A percentile compares a stretch with the other conserved stretches of the same genome.
These are phyloP conservation scores for Fagopyrum tataricum DNA, from an alignment of 148 eudicot genomes.

Conservation along the genomic window DNA sequence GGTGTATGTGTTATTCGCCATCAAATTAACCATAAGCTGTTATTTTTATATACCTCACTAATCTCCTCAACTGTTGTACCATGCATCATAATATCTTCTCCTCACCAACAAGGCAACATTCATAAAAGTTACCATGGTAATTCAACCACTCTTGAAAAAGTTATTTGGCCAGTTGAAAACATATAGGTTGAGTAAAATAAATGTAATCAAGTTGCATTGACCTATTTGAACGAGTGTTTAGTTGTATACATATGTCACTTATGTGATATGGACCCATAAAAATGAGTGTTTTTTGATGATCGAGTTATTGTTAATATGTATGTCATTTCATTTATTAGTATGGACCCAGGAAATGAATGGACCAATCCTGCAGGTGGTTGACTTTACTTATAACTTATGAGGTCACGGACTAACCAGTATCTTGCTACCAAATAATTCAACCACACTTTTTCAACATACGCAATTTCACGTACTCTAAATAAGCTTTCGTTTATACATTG, in stretches of 20 bases:
- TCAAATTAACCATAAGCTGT: no score
- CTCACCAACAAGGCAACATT: neutral
- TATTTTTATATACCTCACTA: neutral
- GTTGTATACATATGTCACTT: neutral
- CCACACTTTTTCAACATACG: neutral
- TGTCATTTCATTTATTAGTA: neutral
- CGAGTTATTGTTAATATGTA: neutral
- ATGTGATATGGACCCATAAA: neutral
- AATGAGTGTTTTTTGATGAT: neutral
- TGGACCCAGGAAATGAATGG: conserved; percentile 9
- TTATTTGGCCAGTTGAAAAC: neutral
- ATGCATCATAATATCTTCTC: neutral
- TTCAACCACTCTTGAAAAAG: neutral
- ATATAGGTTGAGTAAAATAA: neutral
- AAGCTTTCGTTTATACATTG: no score
- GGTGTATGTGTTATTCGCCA: no score
- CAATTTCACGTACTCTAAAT: neutral
- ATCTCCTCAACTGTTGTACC: neutral
- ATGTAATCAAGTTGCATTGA: neutral
- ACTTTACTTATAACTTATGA: neutral
- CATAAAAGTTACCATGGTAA: neutral
- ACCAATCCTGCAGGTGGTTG: neutral
- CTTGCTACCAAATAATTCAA: neutral
- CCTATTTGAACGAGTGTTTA: neutral
- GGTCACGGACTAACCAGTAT: neutral